phyloP scores from a whole-genome alignment of 345 rosid species.

The Salix purpurea region DNA sequence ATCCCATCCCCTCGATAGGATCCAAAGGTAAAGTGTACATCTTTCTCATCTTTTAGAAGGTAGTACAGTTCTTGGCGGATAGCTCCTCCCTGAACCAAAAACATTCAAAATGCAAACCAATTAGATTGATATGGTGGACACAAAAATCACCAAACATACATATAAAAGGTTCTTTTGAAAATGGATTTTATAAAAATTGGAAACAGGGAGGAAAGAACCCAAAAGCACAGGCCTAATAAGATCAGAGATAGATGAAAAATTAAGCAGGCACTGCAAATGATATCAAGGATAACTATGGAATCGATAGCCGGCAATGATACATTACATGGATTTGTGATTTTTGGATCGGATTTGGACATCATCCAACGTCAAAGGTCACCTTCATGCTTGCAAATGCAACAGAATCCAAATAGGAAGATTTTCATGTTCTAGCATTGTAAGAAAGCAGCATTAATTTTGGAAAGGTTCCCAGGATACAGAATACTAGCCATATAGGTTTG shows the following conservation, averaged over 20 bases:
- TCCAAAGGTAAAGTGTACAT: conserved; percentile 81
- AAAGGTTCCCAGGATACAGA: neutral
- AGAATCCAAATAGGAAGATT: neutral
- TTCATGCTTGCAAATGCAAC: neutral
- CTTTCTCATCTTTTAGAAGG: conserved; percentile 86
- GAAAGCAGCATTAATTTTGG: neutral
- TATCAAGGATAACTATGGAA: neutral
- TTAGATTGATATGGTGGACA: neutral
- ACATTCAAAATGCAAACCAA: neutral
- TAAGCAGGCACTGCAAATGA: neutral
- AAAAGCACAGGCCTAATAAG: neutral
- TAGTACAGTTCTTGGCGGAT: conserved; percentile 79
- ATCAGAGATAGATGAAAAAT: neutral
- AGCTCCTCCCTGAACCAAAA: conserved; percentile 56
- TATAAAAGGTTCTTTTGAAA: neutral
- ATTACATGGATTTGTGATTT: neutral
- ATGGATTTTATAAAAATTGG: neutral
- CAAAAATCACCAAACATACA: neutral
- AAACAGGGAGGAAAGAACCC: neutral
- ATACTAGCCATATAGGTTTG: neutral
- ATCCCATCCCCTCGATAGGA: conserved; percentile 57
- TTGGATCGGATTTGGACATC: neutral
- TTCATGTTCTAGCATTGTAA: neutral
- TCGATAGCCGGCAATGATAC: neutral
- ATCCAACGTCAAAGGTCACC: neutral